Percentiles rank a stretch among this genome's conserved stretches.
Conservation (phyloP, 495 filamentous ascomycete species). For the Tetracladium marchalianum region DNA sequence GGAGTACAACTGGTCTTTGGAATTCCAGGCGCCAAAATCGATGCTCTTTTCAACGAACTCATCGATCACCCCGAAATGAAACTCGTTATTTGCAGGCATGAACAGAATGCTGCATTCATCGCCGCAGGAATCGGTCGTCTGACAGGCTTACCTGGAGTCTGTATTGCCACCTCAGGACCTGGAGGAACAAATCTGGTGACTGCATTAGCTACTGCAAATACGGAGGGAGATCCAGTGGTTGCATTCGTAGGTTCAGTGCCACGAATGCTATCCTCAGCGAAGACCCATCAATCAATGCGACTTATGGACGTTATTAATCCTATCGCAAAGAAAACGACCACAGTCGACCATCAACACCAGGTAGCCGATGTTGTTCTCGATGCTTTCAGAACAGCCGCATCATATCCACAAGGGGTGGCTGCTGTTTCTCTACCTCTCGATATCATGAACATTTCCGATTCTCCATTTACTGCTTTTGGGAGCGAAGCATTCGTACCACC, state of each 20-base stretch:
- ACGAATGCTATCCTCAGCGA: slow-evolving; percentile 21
- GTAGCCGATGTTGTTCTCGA: slow-evolving; percentile 28
- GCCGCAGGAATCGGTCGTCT: slow-evolving; percentile 26
- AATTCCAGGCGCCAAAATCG: slow-evolving; percentile 29
- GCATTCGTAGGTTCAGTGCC: slow-evolving; percentile 27
- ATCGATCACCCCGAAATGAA: slow-evolving; percentile 28
- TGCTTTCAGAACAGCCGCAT: slow-evolving; percentile 24
- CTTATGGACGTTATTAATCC: slow-evolving; percentile 22
- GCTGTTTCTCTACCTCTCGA: slow-evolving; percentile 29
- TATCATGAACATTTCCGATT: slow-evolving; percentile 19
- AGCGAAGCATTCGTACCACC: slow-evolving; percentile 21
- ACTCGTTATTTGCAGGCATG: slow-evolving; percentile 27
- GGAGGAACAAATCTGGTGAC: slow-evolving; percentile 29
- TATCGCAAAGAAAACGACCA: slow-evolving; percentile 21
- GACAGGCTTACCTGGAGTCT: slow-evolving; percentile 26
- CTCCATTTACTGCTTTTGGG: slow-evolving; percentile 23
- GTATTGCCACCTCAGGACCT: slow-evolving; percentile 28
- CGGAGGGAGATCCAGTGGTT: slow-evolving; percentile 22
- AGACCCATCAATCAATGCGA: slow-evolving; percentile 28
- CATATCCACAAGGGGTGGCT: slow-evolving; percentile 22
- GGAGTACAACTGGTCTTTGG: slow-evolving; percentile 29
- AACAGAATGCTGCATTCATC: slow-evolving; percentile 33
- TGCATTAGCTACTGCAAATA: slow-evolving; percentile 20
- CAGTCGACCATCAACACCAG: slow-evolving; percentile 26
- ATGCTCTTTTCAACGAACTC: slow-evolving; percentile 28